phyloP scores from a whole-genome alignment of 2,329 filamentous ascomycete species.

The Calonectria hongkongensis region DNA sequence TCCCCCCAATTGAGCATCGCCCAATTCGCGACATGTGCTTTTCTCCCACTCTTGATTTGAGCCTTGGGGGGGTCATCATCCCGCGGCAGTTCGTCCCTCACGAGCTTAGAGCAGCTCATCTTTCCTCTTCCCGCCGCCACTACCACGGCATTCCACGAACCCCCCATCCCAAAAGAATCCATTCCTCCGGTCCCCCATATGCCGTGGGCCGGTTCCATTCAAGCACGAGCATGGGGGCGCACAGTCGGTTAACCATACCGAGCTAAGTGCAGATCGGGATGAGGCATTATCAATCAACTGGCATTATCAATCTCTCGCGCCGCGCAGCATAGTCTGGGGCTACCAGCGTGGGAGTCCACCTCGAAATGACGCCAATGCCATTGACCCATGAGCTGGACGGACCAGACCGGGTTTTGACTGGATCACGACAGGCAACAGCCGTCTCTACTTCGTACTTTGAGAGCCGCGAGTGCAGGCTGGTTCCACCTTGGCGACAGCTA shows the following conservation, averaged over 20 bases:
- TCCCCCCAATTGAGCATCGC: conserved; percentile 6
- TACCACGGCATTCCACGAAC: conserved; percentile 5
- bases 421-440: conserved; percentile 12
- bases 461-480: conserved; percentile 30
- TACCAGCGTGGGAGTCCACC: conserved; percentile 43
- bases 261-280: conserved; percentile 41
- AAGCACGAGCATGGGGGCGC: not conserved
- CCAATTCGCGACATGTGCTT: not conserved
- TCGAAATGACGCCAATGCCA: conserved; percentile 42
- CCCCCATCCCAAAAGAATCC: conserved; percentile 13
- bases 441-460: conserved; percentile 32
- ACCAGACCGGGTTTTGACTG: conserved; percentile 17
- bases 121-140: not conserved
- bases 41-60: not conserved
- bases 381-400: conserved; percentile 41
- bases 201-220: not conserved
- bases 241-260: conserved; percentile 29
- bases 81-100: conserved; percentile 13
- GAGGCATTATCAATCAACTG: conserved; percentile 54
- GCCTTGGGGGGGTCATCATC: not conserved
- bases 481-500: conserved; percentile 35
- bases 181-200: conserved; percentile 17
- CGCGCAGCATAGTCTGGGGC: conserved; percentile 40
- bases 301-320: conserved; percentile 51
- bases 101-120: conserved; percentile 22